Evolutionary conservation across 441 rosid genomes (phyloP).

Genomic region (Eugenia klotzschiana): DNA sequence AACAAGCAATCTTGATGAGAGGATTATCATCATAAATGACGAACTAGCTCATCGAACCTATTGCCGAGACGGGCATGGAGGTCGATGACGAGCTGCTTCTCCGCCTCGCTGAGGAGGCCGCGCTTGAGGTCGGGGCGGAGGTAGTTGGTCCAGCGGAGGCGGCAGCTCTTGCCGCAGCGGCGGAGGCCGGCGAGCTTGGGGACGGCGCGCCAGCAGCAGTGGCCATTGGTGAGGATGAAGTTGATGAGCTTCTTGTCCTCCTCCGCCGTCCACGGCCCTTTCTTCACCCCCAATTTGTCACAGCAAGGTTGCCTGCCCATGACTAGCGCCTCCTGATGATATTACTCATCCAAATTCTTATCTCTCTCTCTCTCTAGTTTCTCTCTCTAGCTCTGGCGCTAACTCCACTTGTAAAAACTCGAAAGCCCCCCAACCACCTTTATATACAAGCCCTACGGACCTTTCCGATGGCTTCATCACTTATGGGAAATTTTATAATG

Average conservation of each 20-base stretch:
- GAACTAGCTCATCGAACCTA: background rate
- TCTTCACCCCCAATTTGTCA: conserved; percentile 5
- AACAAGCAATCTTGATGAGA: background rate
- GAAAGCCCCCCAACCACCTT: background rate
- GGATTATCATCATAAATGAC: background rate
- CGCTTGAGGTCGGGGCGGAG: conserved; percentile 5
- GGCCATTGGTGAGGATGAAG: conserved; percentile 3
- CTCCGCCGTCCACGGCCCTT: conserved; percentile 7
- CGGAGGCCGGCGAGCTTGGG: conserved; percentile 3
- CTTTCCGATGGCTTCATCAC: background rate
- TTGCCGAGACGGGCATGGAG: conserved; percentile 4
- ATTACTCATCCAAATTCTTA: background rate
- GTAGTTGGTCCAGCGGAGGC: conserved; percentile 5
- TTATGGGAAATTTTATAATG: background rate
- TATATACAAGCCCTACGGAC: background rate
- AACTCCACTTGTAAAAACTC: background rate
- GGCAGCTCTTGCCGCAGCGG: conserved; percentile 6
- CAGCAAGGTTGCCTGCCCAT: conserved; percentile 4
- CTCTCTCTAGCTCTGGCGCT: background rate
- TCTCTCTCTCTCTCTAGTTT: background rate
- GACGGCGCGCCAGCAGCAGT: conserved; percentile 6
- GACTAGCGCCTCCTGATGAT: background rate
- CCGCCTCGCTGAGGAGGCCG: conserved; percentile 2
- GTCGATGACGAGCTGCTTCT: background rate
- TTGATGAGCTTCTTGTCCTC: conserved; percentile 4